These are phyloP conservation scores for Neurospora sp. DNA, from an alignment of 2,329 filamentous ascomycete species.

Conservation along the genomic window DNA sequence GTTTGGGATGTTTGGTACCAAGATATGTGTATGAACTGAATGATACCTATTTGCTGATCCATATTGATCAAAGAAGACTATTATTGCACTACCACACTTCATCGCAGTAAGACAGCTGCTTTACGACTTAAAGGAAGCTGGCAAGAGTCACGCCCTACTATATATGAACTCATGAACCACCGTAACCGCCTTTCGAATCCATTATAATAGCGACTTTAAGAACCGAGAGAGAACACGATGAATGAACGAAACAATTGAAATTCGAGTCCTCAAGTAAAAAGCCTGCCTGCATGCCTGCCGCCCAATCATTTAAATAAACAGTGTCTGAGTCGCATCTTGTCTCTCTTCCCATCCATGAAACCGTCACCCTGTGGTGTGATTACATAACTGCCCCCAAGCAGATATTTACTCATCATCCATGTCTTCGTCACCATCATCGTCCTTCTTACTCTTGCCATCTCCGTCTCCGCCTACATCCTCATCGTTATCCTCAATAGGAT, in stretches of 20 bases:
- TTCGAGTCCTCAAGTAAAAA: neutral
- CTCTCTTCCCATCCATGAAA: neutral
- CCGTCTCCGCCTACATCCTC: conserved; percentile 41
- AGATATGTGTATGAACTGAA: conserved; percentile 7
- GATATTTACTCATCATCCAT: conserved; percentile 21
- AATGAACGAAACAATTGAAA: neutral
- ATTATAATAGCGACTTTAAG: neutral
- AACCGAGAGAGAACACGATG: neutral
- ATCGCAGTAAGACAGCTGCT: neutral
- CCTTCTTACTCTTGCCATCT: conserved; percentile 43
- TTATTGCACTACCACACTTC: neutral
- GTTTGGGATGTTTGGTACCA: conserved; percentile 19
- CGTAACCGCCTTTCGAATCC: neutral
- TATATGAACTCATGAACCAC: neutral
- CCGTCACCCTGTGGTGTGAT: neutral
- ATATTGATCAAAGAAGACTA: neutral
- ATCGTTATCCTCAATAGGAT: conserved; percentile 38
- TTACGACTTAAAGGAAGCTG: neutral
- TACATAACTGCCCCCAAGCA: neutral
- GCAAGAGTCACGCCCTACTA: neutral
- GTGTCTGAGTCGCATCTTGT: neutral
- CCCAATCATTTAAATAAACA: neutral
- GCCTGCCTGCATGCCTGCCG: neutral
- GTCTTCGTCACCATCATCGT: conserved; percentile 33
- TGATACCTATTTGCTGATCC: neutral